Evolutionary conservation across 2,329 filamentous ascomycete genomes (phyloP).

Genomic region (Samsoniella hepiali): DNA sequence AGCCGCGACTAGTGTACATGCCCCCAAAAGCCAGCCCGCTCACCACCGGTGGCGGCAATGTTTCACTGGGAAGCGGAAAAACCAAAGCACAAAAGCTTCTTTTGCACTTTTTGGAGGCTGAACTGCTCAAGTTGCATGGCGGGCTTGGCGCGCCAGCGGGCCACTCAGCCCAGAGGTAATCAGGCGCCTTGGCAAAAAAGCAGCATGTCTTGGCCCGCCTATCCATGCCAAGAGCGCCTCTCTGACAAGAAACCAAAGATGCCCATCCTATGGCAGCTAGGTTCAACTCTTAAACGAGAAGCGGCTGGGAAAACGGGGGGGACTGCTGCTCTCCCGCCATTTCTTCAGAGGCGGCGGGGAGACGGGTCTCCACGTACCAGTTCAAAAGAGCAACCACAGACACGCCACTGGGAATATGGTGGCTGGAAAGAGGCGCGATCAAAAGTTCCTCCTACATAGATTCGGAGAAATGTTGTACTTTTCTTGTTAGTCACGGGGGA

Average conservation of each 20-base stretch:
- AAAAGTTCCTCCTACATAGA: conserved; percentile 2
- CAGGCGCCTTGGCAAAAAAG: neutral
- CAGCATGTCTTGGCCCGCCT: neutral
- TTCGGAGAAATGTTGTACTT: neutral
- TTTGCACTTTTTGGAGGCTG: neutral
- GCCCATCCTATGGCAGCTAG: neutral
- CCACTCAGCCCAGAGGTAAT: neutral
- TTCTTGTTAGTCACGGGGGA: neutral
- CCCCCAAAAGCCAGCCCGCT: no score
- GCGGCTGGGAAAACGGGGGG: neutral
- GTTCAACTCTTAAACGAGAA: neutral
- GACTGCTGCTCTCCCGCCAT: neutral
- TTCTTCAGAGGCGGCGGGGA: neutral
- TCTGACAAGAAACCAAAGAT: neutral
- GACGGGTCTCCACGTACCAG: neutral
- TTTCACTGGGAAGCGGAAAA: no score
- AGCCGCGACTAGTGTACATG: no score
- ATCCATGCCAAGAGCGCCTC: conserved; percentile 8
- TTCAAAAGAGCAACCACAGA: neutral
- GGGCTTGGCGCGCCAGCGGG: neutral
- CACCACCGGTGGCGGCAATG: no score
- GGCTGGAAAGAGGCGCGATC: neutral
- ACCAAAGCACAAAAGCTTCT: neutral
- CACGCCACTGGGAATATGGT: neutral
- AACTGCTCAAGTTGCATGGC: neutral